Evolutionary conservation across 257 asterid species (phyloP), one percentile per base, ranked within the genome.

Genomic region (Knoxia roxburghii): DNA sequence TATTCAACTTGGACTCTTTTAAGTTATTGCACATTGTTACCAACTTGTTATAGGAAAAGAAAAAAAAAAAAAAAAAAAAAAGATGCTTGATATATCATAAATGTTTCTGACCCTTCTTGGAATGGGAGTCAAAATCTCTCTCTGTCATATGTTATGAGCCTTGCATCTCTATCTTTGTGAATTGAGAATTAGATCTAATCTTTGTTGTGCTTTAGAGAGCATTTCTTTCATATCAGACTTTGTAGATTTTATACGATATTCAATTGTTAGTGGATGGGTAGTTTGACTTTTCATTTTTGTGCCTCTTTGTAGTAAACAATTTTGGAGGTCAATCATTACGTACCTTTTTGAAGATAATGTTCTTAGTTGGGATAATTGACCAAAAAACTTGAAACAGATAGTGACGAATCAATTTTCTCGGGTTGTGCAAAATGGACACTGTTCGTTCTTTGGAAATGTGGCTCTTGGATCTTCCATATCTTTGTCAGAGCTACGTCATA

Each of bases 361-460:
- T 71, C 73, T 76, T 76, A 67, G 64, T 65, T 72, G 79, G 68
- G 76, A 80, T 72, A 72, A 59, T 80, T 74, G 72, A 62, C 77
- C 76, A 67, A 74, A 80, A 76, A 73, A 61, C 26, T 77, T 77
- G 75, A 80, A 59, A 75, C 95, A 92, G 99, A 75, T 84, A 78
- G 97, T 90, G 79, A 88, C 69, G 57, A 93, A 93, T 74, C 99
- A 93, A 69, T 93, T 90, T 73, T 69, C 96, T 37, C 90, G 95
- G 50, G 95, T 87, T 63, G 86, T 89, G 58, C 83, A 81, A 81
- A 85, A 82, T 69, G 82, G 75, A 0, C 90, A 88, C 15, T 94
- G 99, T 65, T 86, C 95, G 15, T 90, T 88, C 87, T 68, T 84
- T 67, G 97, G 99, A 45, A 93, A 93, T 74, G 95, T 93, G 46